phyloP scores from a whole-genome alignment of 2,329 filamentous ascomycete species.

The Apiospora rasikravindrae region DNA sequence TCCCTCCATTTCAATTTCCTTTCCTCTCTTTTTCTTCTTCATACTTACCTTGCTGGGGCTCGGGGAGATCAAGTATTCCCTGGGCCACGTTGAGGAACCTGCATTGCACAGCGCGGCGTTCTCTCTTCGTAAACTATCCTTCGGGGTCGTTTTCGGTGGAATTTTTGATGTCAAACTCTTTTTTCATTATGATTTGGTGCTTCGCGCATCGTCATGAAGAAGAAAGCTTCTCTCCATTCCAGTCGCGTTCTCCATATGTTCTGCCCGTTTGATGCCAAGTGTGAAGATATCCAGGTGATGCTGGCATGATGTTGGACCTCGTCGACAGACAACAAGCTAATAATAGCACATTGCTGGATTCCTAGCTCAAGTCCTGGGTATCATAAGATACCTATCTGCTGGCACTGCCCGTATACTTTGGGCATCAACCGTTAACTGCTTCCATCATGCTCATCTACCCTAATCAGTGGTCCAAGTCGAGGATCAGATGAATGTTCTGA shows the following conservation, averaged over 20 bases:
- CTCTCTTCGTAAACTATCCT: slow-evolving; percentile 50
- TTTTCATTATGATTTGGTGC: slow-evolving; percentile 24
- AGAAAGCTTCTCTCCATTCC: neutral
- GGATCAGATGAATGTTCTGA: neutral
- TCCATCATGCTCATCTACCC: neutral
- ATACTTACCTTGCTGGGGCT: slow-evolving; percentile 53
- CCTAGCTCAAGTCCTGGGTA: neutral
- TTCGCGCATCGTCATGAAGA: slow-evolving; percentile 25
- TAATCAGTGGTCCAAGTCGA: neutral
- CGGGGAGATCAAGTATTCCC: slow-evolving; percentile 47
- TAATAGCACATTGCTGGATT: neutral
- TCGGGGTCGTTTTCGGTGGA: slow-evolving; percentile 52
- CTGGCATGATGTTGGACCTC: neutral
- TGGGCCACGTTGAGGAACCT: slow-evolving; percentile 47
- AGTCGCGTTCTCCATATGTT: too few species aligned
- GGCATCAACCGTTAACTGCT: neutral
- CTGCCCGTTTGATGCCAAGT: too few species aligned
- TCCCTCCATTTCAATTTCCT: neutral
- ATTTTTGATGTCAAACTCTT: slow-evolving; percentile 47
- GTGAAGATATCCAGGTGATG: too few species aligned
- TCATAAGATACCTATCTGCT: neutral
- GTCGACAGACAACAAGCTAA: neutral
- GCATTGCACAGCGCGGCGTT: slow-evolving; percentile 56
- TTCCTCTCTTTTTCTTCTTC: slow-evolving; percentile 42
- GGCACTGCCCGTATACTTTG: neutral